Base-by-base conservation (phyloP, 2,329 filamentous ascomycete genomes). In the Akanthomyces muscarius region DNA sequence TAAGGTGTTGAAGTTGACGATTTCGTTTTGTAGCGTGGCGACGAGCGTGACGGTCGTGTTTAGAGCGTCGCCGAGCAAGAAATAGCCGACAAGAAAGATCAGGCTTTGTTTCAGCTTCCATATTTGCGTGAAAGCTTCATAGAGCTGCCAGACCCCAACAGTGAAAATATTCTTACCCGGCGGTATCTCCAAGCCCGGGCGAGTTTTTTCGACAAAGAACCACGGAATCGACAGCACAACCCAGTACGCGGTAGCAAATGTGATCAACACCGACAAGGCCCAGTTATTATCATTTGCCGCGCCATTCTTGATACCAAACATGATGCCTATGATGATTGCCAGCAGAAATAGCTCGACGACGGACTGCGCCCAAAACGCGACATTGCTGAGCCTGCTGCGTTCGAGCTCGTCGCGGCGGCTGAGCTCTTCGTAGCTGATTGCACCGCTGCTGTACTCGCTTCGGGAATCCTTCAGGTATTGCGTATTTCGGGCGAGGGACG, bases 41-140 rank as follows among this genome's bases (percentile, higher is more conserved):
- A 90, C 85, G 21, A 89, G 86, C 0, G 87, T 89, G 8, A 89
- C 85, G 0, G 86, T 88, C 89, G 87, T 90, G 71, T 89, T 89
- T 33, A 89, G 77, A 0, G 83, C 86, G 72, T 89, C 87, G n/a
- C 86, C 86, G 0, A 89, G 80, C 2, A 89, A 76, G 70, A 89
- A 89, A 70, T 89, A 89, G 4, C 83, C 85, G 50, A 86, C 79
- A 0, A 90, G 79, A 70, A 89, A 90, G 18, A 88, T 76, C 33
- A 89, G 71, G 65, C 82, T 87, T 73, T 90, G 87, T 69, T 84
- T 86, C 50, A 89, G 73, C 38, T 83, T 80, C 83, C 85, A 87
- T 16, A 89, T 83, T 69, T 88, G 81, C 0, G 73, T 76, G 2
- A 83, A 61, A 0, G 87, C 87, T 65, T 84, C 77, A 63, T 77